Evolutionary conservation across 805 yeast species (phyloP).

Genomic region (Cyberlindnera petersonii): DNA sequence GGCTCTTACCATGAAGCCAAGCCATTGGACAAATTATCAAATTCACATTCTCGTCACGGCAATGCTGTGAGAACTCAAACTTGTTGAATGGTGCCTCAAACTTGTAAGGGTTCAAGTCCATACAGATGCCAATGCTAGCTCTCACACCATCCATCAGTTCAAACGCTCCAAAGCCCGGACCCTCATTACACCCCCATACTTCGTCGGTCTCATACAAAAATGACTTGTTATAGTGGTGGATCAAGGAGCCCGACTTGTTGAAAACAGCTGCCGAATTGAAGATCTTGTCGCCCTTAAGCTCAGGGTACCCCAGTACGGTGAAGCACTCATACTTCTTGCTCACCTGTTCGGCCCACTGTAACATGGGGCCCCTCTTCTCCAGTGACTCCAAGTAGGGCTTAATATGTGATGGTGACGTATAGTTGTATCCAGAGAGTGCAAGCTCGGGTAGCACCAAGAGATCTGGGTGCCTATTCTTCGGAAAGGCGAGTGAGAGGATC

Average conservation of each 20-base stretch:
- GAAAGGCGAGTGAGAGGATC: slow-evolving; percentile 22
- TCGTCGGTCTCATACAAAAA: slow-evolving; percentile 78
- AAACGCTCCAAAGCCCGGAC: slow-evolving; percentile 52
- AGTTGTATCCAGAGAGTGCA: slow-evolving; percentile 82
- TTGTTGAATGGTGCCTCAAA: slow-evolving; percentile 74
- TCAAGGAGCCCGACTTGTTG: slow-evolving; percentile 50
- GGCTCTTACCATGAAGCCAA: slow-evolving; percentile 63
- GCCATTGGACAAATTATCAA: slow-evolving; percentile 80
- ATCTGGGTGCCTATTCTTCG: slow-evolving; percentile 42
- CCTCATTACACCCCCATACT: slow-evolving; percentile 73
- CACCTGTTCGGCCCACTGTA: slow-evolving; percentile 52
- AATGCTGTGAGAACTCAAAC: slow-evolving; percentile 65
- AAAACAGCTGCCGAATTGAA: slow-evolving; percentile 74
- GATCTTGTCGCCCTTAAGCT: slow-evolving; percentile 34
- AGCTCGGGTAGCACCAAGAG: slow-evolving; percentile 79
- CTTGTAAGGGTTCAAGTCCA: slow-evolving; percentile 88
- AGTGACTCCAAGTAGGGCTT: slow-evolving; percentile 51
- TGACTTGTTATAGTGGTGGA: slow-evolving; percentile 70
- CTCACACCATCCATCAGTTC: slow-evolving; percentile 32
- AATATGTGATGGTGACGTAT: slow-evolving; percentile 42
- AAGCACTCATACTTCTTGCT: slow-evolving; percentile 52
- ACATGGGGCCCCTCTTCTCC: slow-evolving; percentile 42
- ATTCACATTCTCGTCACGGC: slow-evolving; percentile 43
- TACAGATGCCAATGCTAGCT: slow-evolving; percentile 79
- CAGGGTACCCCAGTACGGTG: slow-evolving; percentile 84